Base-by-base conservation (phyloP, 495 filamentous ascomycete species). In the Aspergillus hancockii region DNA sequence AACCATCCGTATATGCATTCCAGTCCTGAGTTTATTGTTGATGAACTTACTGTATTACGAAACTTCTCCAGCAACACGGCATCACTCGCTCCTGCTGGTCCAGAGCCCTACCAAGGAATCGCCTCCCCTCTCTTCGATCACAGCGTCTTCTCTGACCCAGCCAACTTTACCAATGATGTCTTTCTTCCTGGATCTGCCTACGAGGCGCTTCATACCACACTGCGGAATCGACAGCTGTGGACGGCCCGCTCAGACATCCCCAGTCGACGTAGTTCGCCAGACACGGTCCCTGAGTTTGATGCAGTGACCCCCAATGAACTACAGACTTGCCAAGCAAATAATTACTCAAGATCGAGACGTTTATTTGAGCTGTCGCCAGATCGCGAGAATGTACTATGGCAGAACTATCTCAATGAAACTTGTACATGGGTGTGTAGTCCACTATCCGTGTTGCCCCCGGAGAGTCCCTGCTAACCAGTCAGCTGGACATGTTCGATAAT, bases 401-500 rank as follows among this genome's bases (percentile, higher is more conserved):
- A 74, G 58, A 80, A 79, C 43, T 79, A 75, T 62, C 63, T 80
- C 36, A 67, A 73, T 21, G 68, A 78, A 50, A 72, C 78, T 2
- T 76, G 76, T 28, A 68, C 74, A 43, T 79, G 77, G 67, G 70
- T 73, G 23, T 49, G 66, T 58, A n/a, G 36, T 7, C 22, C 13
- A 6, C 7, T 16, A 13, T 53, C n/a, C n/a, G 13, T 5, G 16
- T 30, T 8, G 25, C n/a, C 1, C 1, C 18, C 13, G 16, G 28
- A 9, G 13, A 19, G 8, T 55, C 58, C 32, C 57, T 4, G 32
- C 21, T 41, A 13, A 47, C 16, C 38, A 16, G 18, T 49, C 22
- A 65, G 77, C 76, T 79, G 12, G 78, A 81, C 58, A 81, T 77
- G 74, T 81, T 81, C 55, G 78, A 79, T 55, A 69, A 69, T 31